These are phyloP conservation scores for Cyberlindnera maclurae DNA, from an alignment of 805 yeast genomes.

Conservation along the genomic window DNA sequence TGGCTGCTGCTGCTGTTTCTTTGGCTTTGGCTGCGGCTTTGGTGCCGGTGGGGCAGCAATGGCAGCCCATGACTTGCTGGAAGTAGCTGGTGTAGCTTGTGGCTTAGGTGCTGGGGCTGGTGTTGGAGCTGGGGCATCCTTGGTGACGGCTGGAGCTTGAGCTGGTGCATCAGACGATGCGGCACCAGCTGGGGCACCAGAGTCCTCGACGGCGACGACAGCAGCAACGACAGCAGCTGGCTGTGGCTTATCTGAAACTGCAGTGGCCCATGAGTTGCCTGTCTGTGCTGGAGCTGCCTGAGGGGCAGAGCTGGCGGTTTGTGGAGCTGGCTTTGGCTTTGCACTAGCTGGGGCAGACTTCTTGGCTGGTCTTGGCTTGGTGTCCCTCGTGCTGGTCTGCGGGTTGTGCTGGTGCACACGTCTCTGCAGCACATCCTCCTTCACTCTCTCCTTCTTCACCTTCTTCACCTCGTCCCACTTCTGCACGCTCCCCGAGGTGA, in stretches of 20 bases:
- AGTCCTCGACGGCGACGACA: not conserved
- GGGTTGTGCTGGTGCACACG: conserved; percentile 15
- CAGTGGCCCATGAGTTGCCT: conserved; percentile 26
- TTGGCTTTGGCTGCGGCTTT: conserved; percentile 20
- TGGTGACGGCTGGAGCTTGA: not conserved
- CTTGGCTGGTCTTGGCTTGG: conserved; percentile 17
- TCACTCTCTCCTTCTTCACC: conserved; percentile 55
- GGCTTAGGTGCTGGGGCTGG: conserved; percentile 15
- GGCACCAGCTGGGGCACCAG: not conserved
- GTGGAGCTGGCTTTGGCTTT: conserved; percentile 7
- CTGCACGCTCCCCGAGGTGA: conserved; percentile 82
- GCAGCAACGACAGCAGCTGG: conserved; percentile 11
- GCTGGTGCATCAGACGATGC: conserved; percentile 2
- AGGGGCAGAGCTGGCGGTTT: conserved; percentile 10
- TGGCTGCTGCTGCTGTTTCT: conserved; percentile 14
- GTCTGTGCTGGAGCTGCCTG: conserved; percentile 15
- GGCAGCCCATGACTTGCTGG: conserved; percentile 58
- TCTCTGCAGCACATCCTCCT: conserved; percentile 42
- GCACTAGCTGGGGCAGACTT: conserved; percentile 5
- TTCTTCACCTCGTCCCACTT: conserved; percentile 92
- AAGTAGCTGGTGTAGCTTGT: conserved; percentile 21
- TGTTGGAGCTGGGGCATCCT: conserved; percentile 2
- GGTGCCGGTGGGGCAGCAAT: conserved; percentile 47
- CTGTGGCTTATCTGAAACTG: conserved; percentile 21
- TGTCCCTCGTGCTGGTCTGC: conserved; percentile 14